phyloP scores from a whole-genome alignment of 495 filamentous ascomycete genomes.

The Pyrenopolyporus hunteri region DNA sequence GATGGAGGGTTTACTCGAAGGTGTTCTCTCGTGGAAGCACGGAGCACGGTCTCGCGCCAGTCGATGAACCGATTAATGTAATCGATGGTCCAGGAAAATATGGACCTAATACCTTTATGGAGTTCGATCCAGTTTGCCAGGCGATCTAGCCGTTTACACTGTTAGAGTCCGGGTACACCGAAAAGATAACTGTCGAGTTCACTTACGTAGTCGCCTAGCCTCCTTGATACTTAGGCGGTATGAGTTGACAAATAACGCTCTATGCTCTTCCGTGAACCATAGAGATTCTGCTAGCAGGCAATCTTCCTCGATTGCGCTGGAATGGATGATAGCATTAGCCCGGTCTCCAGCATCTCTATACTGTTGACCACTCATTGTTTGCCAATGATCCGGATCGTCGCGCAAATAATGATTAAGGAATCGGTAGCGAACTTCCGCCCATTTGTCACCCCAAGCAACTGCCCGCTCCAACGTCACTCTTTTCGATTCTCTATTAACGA shows the following conservation, averaged over 20 bases:
- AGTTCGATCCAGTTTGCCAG: background rate
- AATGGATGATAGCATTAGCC: conserved; percentile 5
- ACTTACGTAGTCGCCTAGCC: conserved; percentile 9
- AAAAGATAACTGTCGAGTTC: background rate
- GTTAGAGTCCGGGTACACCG: background rate
- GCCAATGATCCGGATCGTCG: conserved; percentile 10
- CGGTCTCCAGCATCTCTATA: background rate
- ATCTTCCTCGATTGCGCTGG: conserved; percentile 3
- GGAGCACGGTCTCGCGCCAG: conserved; percentile 8
- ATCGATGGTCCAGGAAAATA: conserved; percentile 5
- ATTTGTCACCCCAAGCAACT: conserved; percentile 1
- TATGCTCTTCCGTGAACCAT: conserved; percentile 1
- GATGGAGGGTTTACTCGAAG: background rate
- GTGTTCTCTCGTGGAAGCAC: background rate
- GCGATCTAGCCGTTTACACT: background rate
- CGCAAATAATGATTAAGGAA: conserved; percentile 16
- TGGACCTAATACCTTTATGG: background rate
- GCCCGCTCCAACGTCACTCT: background rate
- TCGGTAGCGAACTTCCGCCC: conserved; percentile 13
- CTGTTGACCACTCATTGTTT: background rate
- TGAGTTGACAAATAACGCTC: background rate
- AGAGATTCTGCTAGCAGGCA: background rate
- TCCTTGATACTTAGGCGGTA: conserved; percentile 3
- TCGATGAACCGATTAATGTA: conserved; percentile 11
- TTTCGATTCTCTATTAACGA: background rate